A percentile compares a stretch with the other conserved stretches of the same genome.
phyloP scores from a whole-genome alignment of 2,329 filamentous ascomycete genomes.

The Penicillium sp. region DNA sequence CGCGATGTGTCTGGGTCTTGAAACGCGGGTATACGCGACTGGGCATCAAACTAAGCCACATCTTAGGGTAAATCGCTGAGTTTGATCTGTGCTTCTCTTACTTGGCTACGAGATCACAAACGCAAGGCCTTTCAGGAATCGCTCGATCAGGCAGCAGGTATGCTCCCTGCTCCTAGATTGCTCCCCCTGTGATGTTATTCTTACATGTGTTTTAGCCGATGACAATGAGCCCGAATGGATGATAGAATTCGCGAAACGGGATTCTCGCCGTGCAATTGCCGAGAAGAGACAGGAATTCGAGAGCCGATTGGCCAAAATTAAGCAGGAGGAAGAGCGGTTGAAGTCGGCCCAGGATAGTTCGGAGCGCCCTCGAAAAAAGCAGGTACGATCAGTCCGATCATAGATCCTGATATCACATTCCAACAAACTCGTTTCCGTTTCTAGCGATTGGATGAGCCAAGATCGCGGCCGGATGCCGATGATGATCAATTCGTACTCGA shows the following conservation, averaged over 20 bases:
- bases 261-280: slow-evolving; percentile 63
- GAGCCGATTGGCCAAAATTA: slow-evolving; percentile 60
- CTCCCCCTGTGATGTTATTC: background rate
- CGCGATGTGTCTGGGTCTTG: background rate
- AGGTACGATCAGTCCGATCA: slow-evolving; percentile 26
- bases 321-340: slow-evolving; percentile 58
- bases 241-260: slow-evolving; percentile 66
- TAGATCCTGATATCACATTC: background rate
- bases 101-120: slow-evolving; percentile 85
- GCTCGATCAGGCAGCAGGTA: slow-evolving; percentile 44
- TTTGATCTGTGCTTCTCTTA: slow-evolving; percentile 80
- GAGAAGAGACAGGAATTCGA: slow-evolving; percentile 69
- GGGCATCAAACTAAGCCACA: slow-evolving; percentile 2
- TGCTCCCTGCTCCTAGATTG: slow-evolving; percentile 22
- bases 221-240: slow-evolving; percentile 84
- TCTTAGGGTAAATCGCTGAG: slow-evolving; percentile 82
- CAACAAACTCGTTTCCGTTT: background rate
- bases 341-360: slow-evolving; percentile 50
- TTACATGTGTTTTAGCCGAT: slow-evolving; percentile 37
- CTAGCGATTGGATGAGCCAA: slow-evolving; percentile 28
- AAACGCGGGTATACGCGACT: background rate
- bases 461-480: slow-evolving; percentile 35
- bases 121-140: slow-evolving; percentile 54
- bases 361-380: slow-evolving; percentile 46
- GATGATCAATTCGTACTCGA: slow-evolving; percentile 72